Evolutionary conservation across 495 filamentous ascomycete genomes (phyloP), one percentile per base, ranked within the genome.

Genomic region (Hypoxylon fuscum): DNA sequence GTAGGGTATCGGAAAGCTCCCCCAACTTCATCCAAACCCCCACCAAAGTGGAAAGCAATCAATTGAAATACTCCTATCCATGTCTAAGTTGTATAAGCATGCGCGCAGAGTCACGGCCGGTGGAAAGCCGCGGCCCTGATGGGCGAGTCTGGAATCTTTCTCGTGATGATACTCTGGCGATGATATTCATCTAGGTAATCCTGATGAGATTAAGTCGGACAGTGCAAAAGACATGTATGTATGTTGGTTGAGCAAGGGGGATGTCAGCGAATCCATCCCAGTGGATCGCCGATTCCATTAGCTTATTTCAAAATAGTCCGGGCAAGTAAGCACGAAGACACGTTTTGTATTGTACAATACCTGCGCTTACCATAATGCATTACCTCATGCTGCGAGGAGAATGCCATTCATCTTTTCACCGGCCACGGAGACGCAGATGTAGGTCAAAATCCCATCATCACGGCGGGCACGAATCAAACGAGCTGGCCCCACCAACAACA

Each of bases 381-480:
- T n/a, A n/a, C n/a, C n/a, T n/a, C n/a, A n/a, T n/a, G n/a, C n/a
- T n/a, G n/a, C n/a, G n/a, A n/a, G n/a, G n/a, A n/a, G n/a, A n/a
- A n/a, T n/a, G n/a, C n/a, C n/a, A n/a, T n/a, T n/a, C n/a, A n/a
- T n/a, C n/a, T n/a, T n/a, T n/a, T n/a, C n/a, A n/a, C n/a, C n/a
- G n/a, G n/a, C n/a, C n/a, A n/a, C n/a, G n/a, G n/a, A 27, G 25
- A 27, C 8, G 25, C 48, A 54, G 48, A 51, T 59, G 61, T 64
- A 58, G 49, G 53, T 18, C 3, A 3, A 55, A 64, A 64, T 55
- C 55, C 55, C 44, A 65, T 59, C 21, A 31, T 59, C 62, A 59
- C 55, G 62, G 62, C 62, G 62, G 62, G 62, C 62, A 65, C 62
- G 62, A 65, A 65, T 65, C 62, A 65, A 15, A 59, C 20, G 22